Base-by-base conservation (phyloP, 1,284 basidiomycete species). In the Apiotrichum gamsii region DNA sequence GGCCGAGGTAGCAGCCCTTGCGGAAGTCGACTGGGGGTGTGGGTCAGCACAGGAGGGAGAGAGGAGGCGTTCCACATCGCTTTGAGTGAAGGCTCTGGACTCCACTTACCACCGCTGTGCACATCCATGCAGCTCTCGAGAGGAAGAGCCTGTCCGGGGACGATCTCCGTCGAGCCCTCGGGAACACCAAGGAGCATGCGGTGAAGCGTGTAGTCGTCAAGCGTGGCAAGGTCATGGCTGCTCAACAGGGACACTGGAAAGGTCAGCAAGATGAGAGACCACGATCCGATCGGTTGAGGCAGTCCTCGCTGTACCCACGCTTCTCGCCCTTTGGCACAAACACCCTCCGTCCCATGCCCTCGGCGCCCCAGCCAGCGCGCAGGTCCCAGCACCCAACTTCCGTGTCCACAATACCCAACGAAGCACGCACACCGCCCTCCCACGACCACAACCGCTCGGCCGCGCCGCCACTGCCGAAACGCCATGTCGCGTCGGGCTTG, bases 1-100 rank as follows among this genome's bases (percentile, higher is more conserved):
- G 95, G 3, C 95, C 95, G 2, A 98, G 83, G 65, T 97, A 98
- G 70, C 95, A 99, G 6, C 95, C 95, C 73, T 99, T 98, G 40
- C 87, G 78, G 69, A 96, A 96, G 71, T 97, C 91, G 60, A 98
- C 91, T 93, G 25, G 4, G 41, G 47, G 15, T 14, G 28, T 13
- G n/a, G 36, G 23, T 47, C 38, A 32, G 6, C 11, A 20, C 19
- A 24, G 52, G 4, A 9, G 23, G 21, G 33, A 10, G 11, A 6
- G 16, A 28, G 13, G 15, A 42, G 15, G 21, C 25, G 36, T 33
- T 21, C 33, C n/a, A 2, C 25, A 18, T 28, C 5, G 28, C 3
- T n/a, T n/a, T n/a, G n/a, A n/a, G n/a, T n/a, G n/a, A n/a, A n/a
- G n/a, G n/a, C n/a, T 16, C 40, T 33, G 45, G 45, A 16, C 28